Base-by-base conservation (phyloP, 768 basidiomycete genomes). In the Agaricus blazei region DNA sequence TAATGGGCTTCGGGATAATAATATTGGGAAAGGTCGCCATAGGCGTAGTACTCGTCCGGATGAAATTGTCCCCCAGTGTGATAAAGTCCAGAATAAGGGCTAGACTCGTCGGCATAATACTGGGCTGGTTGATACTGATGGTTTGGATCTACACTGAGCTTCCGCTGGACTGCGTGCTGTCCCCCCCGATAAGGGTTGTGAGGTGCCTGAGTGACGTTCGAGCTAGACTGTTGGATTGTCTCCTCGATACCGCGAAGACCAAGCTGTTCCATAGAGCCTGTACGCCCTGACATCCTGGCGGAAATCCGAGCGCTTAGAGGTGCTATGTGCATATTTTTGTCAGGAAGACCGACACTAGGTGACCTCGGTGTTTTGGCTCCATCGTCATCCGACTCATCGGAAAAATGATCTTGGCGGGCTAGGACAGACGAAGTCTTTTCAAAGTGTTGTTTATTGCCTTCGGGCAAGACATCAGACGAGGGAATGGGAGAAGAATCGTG, bases 291-390 rank as follows among this genome's bases (percentile, higher is more conserved):
- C 7, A 36, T 15, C 5, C 54, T 48, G 8, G 37, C 31, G 37
- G 48, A 23, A 15, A 34, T 5, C 23, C 48, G 54, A 27, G 41
- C 24, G n/a, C 41, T 48, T 12, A 28, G 26, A 3, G 24, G 11
- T 15, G 23, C n/a, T 4, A 48, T 15, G 29, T 49, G 54, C 23
- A 23, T n/a, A 23, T 54, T 56, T 36, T 59, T 63, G 23, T 83
- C 81, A 2, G 86, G 85, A 15, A 88, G 72, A n/a, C 70, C 75
- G 11, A 75, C 76, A 31, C 80, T 79, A 1, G 86, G 85, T 2
- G 87, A 89, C 24, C 85, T 79, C 4, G 87, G 87, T 0, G 87
- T 90, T 59, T 78, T 85, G 5, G 75, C 73, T 24, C 76, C 80
- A 15, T 77, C 80, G 40, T 84, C 81, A 34, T 80, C 76, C 15